Evolutionary conservation across 495 filamentous ascomycete species (phyloP), one percentile per base, ranked within the genome.

Genomic region (Penicillium egyptiacum): DNA sequence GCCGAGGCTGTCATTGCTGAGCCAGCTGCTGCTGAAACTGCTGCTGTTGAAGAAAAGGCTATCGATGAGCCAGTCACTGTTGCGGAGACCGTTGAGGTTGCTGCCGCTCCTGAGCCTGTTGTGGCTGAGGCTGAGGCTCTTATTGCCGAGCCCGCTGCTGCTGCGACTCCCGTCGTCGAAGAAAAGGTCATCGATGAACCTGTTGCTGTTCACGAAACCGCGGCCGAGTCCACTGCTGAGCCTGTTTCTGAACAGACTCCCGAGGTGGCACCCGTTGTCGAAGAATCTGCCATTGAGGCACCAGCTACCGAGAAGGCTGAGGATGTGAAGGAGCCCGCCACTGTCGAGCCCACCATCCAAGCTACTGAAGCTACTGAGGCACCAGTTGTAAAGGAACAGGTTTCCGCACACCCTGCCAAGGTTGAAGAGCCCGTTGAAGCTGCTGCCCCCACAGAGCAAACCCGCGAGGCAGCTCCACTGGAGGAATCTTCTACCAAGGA

Each of bases 401-500:
- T 44, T 23, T 30, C 42, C 11, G 53, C 60, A 23, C 48, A 53
- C 30, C 31, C 55, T 14, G 31, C 26, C 19, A 48, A 46, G 28
- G 20, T 16, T 3, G 52, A 56, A 5, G 49, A 56, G 43, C 40
- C 35, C 35, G 30, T 20, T 6, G 51, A 59, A 30, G 58, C 35
- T 17, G 31, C 42, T 11, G 33, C 35, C 25, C 35, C 26, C 39
- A 49, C 48, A 16, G 44, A 58, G 23, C n/a, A 50, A 6, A 10
- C 20, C 26, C 16, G 45, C 2, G 43, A 53, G 22, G 35, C 35
- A 10, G 25, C 39, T 23, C 46, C 48, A 17, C 40, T 30, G 28
- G 52, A 60, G 40, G 55, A 45, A 30, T 28, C 60, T 16, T 11
- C 39, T 12, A 33, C 33, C 10, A 37, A 53, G 43, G 60, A 59